Evolutionary conservation across 1,284 basidiomycete species (phyloP).

Genomic region (Waitea zeae): DNA sequence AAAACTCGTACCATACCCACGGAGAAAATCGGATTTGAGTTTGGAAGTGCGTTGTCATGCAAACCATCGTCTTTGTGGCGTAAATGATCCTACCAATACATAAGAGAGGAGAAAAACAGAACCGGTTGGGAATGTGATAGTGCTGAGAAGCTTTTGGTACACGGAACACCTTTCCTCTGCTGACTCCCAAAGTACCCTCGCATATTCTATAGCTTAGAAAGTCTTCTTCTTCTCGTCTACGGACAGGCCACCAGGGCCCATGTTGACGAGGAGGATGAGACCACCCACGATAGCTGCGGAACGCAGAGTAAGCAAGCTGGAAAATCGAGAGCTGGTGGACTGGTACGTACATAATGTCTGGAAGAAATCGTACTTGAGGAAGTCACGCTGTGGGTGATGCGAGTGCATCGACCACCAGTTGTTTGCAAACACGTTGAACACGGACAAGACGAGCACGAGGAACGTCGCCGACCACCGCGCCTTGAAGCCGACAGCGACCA

Average conservation of each 20-base stretch:
- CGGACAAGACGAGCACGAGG: slow-evolving; percentile 80
- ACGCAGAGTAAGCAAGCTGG: slow-evolving; percentile 10
- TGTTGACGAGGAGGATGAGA: slow-evolving; percentile 92
- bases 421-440: slow-evolving; percentile 98
- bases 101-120: too few species aligned
- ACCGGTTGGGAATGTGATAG: too few species aligned
- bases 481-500: slow-evolving; percentile 99
- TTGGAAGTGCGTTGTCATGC: too few species aligned
- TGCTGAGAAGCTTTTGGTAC: too few species aligned
- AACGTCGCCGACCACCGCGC: slow-evolving; percentile 98
- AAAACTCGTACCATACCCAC: too few species aligned
- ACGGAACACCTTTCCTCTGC: too few species aligned
- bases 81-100: too few species aligned
- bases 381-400: slow-evolving; percentile 90
- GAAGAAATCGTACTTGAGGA: slow-evolving; percentile 94
- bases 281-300: slow-evolving; percentile 86
- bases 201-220: slow-evolving; percentile 38
- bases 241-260: slow-evolving; percentile 94
- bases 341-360: slow-evolving; percentile 77
- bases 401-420: slow-evolving; percentile 97
- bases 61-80: too few species aligned
- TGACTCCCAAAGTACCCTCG: too few species aligned
- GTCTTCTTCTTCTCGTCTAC: slow-evolving; percentile 99
- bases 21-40: too few species aligned
- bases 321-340: slow-evolving; percentile 4